phyloP scores from a whole-genome alignment of 345 rosid genomes.

The Litchi chinensis region DNA sequence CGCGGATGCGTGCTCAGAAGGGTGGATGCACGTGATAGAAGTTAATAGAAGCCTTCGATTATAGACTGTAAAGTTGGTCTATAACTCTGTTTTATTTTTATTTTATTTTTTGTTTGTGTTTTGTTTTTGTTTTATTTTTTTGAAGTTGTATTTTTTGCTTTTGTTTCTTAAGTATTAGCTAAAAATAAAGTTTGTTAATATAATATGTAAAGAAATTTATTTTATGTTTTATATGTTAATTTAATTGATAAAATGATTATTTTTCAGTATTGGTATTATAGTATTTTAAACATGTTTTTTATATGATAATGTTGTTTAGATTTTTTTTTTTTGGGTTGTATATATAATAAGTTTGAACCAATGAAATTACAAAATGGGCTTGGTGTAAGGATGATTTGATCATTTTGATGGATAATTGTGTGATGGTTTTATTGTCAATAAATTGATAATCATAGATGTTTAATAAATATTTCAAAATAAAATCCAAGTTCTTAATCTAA shows the following conservation, averaged over 20 bases:
- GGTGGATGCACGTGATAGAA: slow-evolving; percentile 9
- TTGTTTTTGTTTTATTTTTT: too few species aligned
- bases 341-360: neutral
- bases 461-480: neutral
- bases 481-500: too few species aligned
- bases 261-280: neutral
- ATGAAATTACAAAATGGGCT: neutral
- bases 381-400: neutral
- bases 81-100: neutral
- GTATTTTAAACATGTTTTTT: neutral
- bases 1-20: neutral
- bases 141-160: too few species aligned
- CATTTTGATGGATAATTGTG: neutral
- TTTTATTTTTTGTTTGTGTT: too few species aligned
- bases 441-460: neutral
- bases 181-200: too few species aligned
- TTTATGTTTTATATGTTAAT: neutral
- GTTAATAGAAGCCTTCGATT: neutral
- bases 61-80: neutral
- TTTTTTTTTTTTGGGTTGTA: too few species aligned
- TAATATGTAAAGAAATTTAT: too few species aligned
- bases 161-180: too few species aligned
- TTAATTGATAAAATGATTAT: neutral
- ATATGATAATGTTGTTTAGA: too few species aligned
- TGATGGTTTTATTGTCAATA: neutral